Evolutionary conservation across 2,329 filamentous ascomycete species (phyloP).

Genomic region (Cercospora berteroae): DNA sequence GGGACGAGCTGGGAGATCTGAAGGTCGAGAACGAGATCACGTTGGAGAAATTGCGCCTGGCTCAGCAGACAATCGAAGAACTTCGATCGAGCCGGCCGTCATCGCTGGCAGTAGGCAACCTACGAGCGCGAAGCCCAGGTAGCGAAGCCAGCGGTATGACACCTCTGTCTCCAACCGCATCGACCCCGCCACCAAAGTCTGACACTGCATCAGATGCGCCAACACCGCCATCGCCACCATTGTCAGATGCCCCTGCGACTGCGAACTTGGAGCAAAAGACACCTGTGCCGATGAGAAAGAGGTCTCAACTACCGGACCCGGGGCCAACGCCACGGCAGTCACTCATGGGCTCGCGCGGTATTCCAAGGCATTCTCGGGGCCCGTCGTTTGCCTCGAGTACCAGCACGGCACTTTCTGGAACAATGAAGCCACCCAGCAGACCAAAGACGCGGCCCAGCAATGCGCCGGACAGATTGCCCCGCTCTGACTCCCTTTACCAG

Average conservation of each 20-base stretch:
- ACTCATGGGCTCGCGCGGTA: constrained; percentile 42
- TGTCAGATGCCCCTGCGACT: constrained; percentile 77
- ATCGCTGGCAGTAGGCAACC: constrained; percentile 48
- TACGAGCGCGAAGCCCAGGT: constrained; percentile 49
- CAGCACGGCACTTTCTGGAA: constrained; percentile 29
- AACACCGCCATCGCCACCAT: constrained; percentile 88
- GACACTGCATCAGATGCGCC: constrained; percentile 64
- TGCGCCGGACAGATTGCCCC: constrained; percentile 45
- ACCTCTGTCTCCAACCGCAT: constrained; percentile 86
- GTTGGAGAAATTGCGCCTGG: constrained; percentile 85
- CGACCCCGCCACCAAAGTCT: constrained; percentile 75
- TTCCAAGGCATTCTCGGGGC: constrained; percentile 53
- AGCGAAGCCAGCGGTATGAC: constrained; percentile 61
- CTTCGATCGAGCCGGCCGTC: constrained; percentile 53
- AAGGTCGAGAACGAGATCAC: constrained; percentile 94
- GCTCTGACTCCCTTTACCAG: constrained; percentile 77
- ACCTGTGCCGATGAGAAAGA: constrained; percentile 41
- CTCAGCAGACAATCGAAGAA: constrained; percentile 52
- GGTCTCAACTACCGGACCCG: constrained; percentile 53
- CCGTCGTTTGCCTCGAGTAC: constrained; percentile 52
- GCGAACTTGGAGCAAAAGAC: constrained; percentile 42
- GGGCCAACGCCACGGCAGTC: constrained; percentile 53
- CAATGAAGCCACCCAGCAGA: constrained; percentile 44
- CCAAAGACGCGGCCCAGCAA: constrained; percentile 43
- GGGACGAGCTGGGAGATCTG: constrained; percentile 87